Evolutionary conservation across 2,329 filamentous ascomycete species (phyloP), one percentile per base, ranked within the genome.

Genomic region (Colletotrichum viniferum): DNA sequence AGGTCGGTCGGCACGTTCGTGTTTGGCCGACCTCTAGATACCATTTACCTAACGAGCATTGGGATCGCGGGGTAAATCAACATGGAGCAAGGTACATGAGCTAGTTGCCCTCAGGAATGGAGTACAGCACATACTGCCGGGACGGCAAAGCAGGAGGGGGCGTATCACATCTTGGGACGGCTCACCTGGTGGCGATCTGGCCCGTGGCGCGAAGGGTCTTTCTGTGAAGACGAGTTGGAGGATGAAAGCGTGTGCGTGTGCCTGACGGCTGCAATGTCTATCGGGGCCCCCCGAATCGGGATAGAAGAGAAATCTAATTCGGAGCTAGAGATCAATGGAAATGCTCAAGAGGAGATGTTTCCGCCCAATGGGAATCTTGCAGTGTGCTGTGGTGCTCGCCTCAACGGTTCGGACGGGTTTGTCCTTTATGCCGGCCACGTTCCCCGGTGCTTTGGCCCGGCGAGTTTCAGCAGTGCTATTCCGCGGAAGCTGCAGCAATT

Each of bases 91-190:
- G 56, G 24, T 55, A 75, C 38, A 67, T 56, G 55, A 16, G 24
- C 63, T 30, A 43, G 63, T 36, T 73, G 73, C 5, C 63, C 69
- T 64, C 16, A 26, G 56, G 43, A 72, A 73, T 75, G 69, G 73
- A 68, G 58, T 68, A 73, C 48, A 76, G 73, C 34, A 73, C 73
- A 73, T 73, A 73, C 28, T 64, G 48, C 58, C 43, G 58, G 69
- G 63, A 73, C 43, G 58, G 48, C 58, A 56, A 52, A 30, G 24
- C n/a, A 56, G 30, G 58, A 63, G 55, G 71, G 58, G 62, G 62
- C 36, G 36, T 52, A 52, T 18, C 34, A 48, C 65, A 52, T 66
- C 21, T 28, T 24, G 60, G 43, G 14, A 34, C 30, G 55, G 52
- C 63, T 30, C 30, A 62, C 28, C 55, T 56, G 30, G 52, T 69